These are phyloP conservation scores for Calonectria pauciramosa DNA, from an alignment of 2,329 filamentous ascomycete species.

Conservation along the genomic window DNA sequence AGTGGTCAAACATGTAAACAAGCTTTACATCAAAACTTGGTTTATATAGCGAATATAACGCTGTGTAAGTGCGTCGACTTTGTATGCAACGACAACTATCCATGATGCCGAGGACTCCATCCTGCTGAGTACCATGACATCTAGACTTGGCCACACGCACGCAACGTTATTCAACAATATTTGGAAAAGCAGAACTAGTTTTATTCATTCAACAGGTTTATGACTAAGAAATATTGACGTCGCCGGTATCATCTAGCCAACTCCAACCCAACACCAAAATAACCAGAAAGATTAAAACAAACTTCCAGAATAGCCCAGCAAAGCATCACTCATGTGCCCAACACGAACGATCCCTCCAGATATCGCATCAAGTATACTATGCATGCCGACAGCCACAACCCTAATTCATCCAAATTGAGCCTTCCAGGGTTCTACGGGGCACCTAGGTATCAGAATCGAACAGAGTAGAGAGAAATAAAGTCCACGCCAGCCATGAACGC, in stretches of 20 bases:
- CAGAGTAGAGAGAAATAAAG: slow-evolving; percentile 22
- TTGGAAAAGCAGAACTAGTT: background rate
- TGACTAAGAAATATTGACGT: slow-evolving; percentile 35
- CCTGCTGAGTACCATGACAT: background rate
- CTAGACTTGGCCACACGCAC: background rate
- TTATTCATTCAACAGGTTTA: slow-evolving; percentile 16
- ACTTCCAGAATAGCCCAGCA: slow-evolving; percentile 9
- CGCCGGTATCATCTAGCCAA: slow-evolving; percentile 45
- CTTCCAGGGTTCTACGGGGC: slow-evolving; percentile 18
- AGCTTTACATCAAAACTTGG: no score
- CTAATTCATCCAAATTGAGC: slow-evolving; percentile 23
- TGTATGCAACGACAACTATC: background rate
- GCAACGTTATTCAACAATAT: background rate
- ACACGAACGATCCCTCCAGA: slow-evolving; percentile 24
- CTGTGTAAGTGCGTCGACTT: no score
- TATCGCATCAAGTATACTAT: slow-evolving; percentile 14
- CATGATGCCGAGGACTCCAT: background rate
- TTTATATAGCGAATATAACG: no score
- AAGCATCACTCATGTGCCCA: slow-evolving; percentile 24
- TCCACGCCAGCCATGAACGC: slow-evolving; percentile 26
- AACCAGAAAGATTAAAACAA: slow-evolving; percentile 20
- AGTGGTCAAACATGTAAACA: no score
- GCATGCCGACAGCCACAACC: slow-evolving; percentile 9
- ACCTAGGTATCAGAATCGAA: slow-evolving; percentile 36
- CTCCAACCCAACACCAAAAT: slow-evolving; percentile 32